Evolutionary conservation across 1,284 basidiomycete species (phyloP), one percentile per base, ranked within the genome.

Genomic region (Apiotrichum laibachii): DNA sequence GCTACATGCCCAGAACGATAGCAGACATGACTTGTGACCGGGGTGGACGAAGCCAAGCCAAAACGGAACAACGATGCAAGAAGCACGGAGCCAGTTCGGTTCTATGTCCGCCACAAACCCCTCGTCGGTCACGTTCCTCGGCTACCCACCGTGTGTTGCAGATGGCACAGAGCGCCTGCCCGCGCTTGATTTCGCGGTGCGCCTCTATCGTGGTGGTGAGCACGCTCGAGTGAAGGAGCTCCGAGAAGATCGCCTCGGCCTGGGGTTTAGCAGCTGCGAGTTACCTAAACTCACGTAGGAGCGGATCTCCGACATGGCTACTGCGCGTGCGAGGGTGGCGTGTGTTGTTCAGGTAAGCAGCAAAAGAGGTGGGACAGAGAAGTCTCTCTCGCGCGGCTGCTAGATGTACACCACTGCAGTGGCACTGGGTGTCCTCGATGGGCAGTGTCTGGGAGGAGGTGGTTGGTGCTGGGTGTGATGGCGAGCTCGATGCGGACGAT

Each of bases 101-200:
- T 46, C 15, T 5, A 26, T 31, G 11, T 46, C 8, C 44, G 44
- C 44, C 46, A 18, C 12, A 47, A 34, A n/a, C 19, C 19, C 45
- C 13, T n/a, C 22, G 26, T 6, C 40, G 21, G 33, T 11, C 1
- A 9, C 35, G 2, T 10, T 12, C 21, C 19, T 13, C n/a, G 8
- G 34, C 34, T 18, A 59, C 58, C 40, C 50, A 74, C 74, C 60
- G 64, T 18, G 75, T 75, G 2, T 70, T 70, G 54, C 75, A 77
- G 18, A 65, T 59, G 22, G 56, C 51, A 40, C 65, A 67, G 11
- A 60, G 22, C 0, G 60, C 64, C 50, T 67, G 53, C 9, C 72
- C 69, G 10, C 72, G 66, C 59, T 74, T 74, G 60, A 75, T 71
- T 56, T 74, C 73, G 33, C 72, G 64, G 56, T 75, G 73, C 11